phyloP scores from a whole-genome alignment of 208 protist species.

The Trypanosoma grayi region DNA sequence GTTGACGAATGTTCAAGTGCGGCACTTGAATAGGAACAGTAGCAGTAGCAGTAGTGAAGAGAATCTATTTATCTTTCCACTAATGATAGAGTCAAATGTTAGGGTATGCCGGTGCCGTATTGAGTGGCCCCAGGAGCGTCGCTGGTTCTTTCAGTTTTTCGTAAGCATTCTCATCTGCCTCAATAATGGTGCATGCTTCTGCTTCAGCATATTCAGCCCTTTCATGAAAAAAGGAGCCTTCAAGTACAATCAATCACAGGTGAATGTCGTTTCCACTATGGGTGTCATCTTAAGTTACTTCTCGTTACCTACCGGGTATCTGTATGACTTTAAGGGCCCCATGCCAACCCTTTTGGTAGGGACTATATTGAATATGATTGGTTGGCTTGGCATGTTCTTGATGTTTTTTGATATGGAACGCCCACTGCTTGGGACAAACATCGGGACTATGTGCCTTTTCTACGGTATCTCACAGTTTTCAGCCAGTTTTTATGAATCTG shows the following conservation, averaged over 20 bases:
- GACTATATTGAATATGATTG: constrained; percentile 56
- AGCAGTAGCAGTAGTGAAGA: too few species aligned
- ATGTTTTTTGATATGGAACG: constrained; percentile 51
- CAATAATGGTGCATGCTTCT: constrained; percentile 81
- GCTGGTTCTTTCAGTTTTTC: constrained; percentile 80
- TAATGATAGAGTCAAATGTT: not conserved
- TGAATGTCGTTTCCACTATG: constrained; percentile 66
- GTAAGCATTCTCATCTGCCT: constrained; percentile 74
- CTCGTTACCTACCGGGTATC: constrained; percentile 72
- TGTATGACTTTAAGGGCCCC: constrained; percentile 70
- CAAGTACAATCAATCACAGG: constrained; percentile 52
- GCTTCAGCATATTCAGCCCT: constrained; percentile 73
- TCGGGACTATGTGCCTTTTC: constrained; percentile 55
- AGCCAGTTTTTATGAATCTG: constrained; percentile 81
- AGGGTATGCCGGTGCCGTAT: not conserved
- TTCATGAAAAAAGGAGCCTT: constrained; percentile 58
- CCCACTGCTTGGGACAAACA: constrained; percentile 37
- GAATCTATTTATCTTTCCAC: not conserved
- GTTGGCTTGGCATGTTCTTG: constrained; percentile 69
- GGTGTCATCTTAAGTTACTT: constrained; percentile 82
- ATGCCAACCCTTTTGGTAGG: constrained; percentile 46
- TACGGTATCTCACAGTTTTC: constrained; percentile 79
- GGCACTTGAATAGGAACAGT: not conserved
- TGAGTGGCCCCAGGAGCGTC: constrained; percentile 39
- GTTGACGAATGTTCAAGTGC: not conserved